Evolutionary conservation across 2,329 filamentous ascomycete species (phyloP).

Genomic region (Fusarium sulawesiense): DNA sequence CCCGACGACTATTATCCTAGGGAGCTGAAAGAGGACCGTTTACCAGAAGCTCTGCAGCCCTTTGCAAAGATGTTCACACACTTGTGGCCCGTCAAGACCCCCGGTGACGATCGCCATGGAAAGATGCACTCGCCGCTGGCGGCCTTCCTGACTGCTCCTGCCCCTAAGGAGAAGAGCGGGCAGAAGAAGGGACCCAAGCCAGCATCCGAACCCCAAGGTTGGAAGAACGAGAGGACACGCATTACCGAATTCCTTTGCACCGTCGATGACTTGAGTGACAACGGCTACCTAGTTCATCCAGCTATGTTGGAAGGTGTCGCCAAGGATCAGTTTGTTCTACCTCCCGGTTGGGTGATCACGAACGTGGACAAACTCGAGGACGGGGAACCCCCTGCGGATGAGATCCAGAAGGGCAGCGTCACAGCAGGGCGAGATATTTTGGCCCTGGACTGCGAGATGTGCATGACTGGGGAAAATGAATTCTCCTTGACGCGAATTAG

Average conservation of each 20-base stretch:
- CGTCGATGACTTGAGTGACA: constrained; percentile 79
- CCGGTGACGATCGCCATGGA: constrained; percentile 83
- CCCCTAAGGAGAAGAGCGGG: constrained; percentile 73
- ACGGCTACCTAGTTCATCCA: constrained; percentile 87
- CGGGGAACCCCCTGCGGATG: constrained; percentile 72
- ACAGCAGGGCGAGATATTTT: constrained; percentile 83
- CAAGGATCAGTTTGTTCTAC: constrained; percentile 62
- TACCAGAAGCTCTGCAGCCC: constrained; percentile 68
- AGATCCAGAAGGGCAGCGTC: constrained; percentile 83
- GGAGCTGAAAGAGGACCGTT: constrained; percentile 60
- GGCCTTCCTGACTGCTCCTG: constrained; percentile 81
- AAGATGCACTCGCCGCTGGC: constrained; percentile 89
- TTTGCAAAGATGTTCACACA: constrained; percentile 87
- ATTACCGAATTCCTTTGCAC: constrained; percentile 83
- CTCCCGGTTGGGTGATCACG: constrained; percentile 87
- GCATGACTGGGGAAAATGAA: constrained; percentile 81
- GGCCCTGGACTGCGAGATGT: constrained; percentile 97
- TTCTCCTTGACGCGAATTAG: constrained; percentile 91
- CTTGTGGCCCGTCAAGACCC: constrained; percentile 88
- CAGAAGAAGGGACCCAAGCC: constrained; percentile 69
- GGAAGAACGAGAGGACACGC: constrained; percentile 80
- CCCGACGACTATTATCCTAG: constrained; percentile 72
- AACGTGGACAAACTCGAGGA: constrained; percentile 73
- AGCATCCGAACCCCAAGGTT: constrained; percentile 71
- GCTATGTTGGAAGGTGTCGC: constrained; percentile 73